A percentile compares a stretch with the other conserved stretches of the same genome.
phyloP scores from a whole-genome alignment of 2,329 filamentous ascomycete species.

The Aspergillus calidoustus region DNA sequence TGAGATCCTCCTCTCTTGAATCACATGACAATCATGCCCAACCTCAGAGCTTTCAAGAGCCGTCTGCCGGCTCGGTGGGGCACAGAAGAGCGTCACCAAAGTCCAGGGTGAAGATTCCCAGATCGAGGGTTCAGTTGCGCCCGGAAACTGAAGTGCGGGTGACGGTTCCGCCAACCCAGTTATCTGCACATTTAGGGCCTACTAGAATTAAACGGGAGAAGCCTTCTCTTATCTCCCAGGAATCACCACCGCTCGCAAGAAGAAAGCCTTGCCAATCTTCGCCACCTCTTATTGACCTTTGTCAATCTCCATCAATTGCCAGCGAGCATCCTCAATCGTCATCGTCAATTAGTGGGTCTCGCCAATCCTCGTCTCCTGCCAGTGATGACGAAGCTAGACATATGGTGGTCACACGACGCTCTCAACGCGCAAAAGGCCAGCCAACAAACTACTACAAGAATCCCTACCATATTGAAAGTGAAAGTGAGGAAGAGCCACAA shows the following conservation, averaged over 20 bases:
- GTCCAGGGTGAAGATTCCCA: constrained; percentile 3
- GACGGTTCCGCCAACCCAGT: background rate
- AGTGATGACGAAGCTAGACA: background rate
- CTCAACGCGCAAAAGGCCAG: constrained; percentile 31
- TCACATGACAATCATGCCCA: background rate
- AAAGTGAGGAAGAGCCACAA: constrained; percentile 7
- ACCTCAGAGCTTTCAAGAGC: background rate
- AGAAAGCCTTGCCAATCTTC: background rate
- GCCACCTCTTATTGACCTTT: background rate
- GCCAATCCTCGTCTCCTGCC: background rate
- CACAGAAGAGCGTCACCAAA: background rate
- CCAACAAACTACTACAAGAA: constrained; percentile 40
- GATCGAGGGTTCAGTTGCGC: constrained; percentile 4
- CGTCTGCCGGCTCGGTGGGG: background rate
- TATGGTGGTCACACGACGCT: constrained; percentile 28
- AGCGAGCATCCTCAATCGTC: background rate
- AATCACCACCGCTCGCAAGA: background rate
- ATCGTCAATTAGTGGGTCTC: no score
- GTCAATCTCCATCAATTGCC: background rate
- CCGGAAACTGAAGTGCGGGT: background rate
- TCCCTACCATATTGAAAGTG: constrained; percentile 23
- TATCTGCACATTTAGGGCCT: background rate
- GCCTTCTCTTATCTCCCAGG: background rate
- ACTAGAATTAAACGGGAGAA: background rate
- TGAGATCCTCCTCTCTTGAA: constrained; percentile 20